Evolutionary conservation across 345 rosid species (phyloP).

Genomic region (Citrus hindsii): DNA sequence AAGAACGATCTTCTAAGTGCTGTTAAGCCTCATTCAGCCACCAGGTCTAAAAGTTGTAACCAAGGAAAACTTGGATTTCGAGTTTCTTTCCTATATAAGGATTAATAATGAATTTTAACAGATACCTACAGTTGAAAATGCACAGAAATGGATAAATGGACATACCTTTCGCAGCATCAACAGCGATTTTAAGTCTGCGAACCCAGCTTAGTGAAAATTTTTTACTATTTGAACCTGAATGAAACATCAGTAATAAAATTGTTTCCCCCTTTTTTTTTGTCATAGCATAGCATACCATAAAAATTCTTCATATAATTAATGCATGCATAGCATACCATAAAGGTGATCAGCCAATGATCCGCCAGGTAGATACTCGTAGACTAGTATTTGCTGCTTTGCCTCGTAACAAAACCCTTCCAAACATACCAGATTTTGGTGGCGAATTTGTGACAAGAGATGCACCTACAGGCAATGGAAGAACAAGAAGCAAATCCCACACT

Average conservation of each 20-base stretch:
- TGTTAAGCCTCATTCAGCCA: not conserved
- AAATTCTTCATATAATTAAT: not conserved
- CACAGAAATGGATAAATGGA: not conserved
- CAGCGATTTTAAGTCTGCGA: constrained; percentile 83
- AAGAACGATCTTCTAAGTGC: not conserved
- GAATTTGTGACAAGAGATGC: constrained; percentile 65
- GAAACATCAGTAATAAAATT: not conserved
- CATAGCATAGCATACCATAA: not conserved
- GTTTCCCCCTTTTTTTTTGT: not conserved
- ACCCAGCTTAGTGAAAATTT: constrained; percentile 74
- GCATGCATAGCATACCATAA: constrained; percentile 54
- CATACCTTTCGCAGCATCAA: constrained; percentile 92
- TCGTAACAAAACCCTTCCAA: constrained; percentile 86
- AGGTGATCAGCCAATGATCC: constrained; percentile 88
- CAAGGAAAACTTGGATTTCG: not conserved
- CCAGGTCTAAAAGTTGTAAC: not conserved
- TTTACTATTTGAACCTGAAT: constrained; percentile 51
- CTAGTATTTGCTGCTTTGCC: constrained; percentile 81
- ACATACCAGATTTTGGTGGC: constrained; percentile 83
- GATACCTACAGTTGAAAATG: not conserved
- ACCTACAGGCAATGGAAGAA: constrained; percentile 39
- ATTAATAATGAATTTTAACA: not conserved
- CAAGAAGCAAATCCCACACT: not conserved
- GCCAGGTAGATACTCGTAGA: constrained; percentile 79
- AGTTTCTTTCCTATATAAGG: not conserved